These are phyloP conservation scores for Bolboschoenoplectus hybrid DNA, from an alignment of 202 grass and related monocot species.

Conservation along the genomic window DNA sequence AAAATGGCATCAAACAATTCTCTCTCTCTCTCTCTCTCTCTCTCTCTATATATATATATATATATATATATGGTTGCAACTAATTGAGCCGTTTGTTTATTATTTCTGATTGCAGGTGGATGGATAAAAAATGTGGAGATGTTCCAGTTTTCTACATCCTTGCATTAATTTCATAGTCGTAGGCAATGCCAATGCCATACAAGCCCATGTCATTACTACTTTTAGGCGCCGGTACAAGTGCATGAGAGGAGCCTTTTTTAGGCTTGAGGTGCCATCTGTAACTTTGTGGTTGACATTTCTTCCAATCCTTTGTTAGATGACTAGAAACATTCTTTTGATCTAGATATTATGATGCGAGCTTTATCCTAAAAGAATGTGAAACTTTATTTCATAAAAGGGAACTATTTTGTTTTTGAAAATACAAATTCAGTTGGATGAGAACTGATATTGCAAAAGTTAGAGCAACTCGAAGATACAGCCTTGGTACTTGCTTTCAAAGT, in stretches of 20 bases:
- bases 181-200: neutral
- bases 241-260: neutral
- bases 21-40: neutral
- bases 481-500: neutral
- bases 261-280: neutral
- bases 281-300: neutral
- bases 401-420: neutral
- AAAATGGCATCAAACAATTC: neutral
- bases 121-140: neutral
- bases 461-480: neutral
- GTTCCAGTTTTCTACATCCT: neutral
- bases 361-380: neutral
- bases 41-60: neutral
- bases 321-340: neutral
- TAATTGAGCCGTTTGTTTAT: slow-evolving; percentile 3
- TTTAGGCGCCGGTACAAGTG: neutral
- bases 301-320: neutral
- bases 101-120: neutral
- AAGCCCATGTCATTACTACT: neutral
- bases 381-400: neutral
- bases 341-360: neutral
- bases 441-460: neutral
- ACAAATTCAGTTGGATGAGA: neutral
- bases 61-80: neutral
- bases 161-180: neutral